Evolutionary conservation across 2,329 filamentous ascomycete species (phyloP).

Genomic region (Westerdykella aurantiaca): DNA sequence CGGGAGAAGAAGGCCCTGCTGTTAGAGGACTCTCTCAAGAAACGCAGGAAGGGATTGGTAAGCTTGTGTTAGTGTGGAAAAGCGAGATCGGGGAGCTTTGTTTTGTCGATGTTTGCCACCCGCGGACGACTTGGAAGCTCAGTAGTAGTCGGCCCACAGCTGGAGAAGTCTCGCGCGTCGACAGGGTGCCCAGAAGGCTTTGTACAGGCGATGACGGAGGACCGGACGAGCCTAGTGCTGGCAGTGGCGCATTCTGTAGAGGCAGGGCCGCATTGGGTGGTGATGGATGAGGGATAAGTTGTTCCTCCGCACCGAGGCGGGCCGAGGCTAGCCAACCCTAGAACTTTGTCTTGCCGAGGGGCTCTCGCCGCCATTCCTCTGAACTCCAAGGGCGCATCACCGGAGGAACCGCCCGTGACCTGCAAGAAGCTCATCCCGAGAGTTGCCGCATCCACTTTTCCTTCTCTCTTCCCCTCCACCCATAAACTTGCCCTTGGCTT

Average conservation of each 20-base stretch:
- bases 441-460: slow-evolving; percentile 20
- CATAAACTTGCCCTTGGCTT: no score
- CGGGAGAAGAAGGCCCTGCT: neutral
- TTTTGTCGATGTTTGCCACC: no score
- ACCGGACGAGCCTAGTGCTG: neutral
- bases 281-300: slow-evolving; percentile 16
- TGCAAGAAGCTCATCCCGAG: slow-evolving; percentile 21
- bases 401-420: slow-evolving; percentile 14
- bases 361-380: slow-evolving; percentile 1
- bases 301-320: slow-evolving; percentile 20
- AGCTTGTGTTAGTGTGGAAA: no score
- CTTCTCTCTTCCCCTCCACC: slow-evolving; percentile 6
- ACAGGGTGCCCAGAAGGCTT: no score
- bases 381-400: slow-evolving; percentile 16
- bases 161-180: no score
- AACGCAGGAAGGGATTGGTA: no score
- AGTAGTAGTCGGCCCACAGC: no score
- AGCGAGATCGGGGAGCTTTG: no score
- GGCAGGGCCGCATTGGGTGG: no score
- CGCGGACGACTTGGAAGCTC: no score
- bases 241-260: no score
- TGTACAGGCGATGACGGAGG: neutral
- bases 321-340: slow-evolving; percentile 27
- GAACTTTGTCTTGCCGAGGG: slow-evolving; percentile 25
- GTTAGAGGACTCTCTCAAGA: no score